Evolutionary conservation across 2,329 filamentous ascomycete species (phyloP), one percentile per base, ranked within the genome.

Genomic region (Diplodia mutila): DNA sequence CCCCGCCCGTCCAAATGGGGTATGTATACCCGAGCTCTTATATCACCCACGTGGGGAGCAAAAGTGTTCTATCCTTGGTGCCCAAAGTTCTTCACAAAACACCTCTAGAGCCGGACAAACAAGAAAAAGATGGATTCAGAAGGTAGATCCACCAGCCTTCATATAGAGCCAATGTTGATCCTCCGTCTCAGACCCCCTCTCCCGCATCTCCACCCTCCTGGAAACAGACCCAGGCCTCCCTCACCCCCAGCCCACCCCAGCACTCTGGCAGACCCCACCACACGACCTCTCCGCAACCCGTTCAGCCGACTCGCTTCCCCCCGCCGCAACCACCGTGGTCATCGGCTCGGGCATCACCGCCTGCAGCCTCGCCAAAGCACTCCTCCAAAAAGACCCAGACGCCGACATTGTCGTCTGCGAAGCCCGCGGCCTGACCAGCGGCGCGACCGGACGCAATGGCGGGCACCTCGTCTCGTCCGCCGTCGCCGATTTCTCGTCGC

Each of bases 311-410:
- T 11, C 32, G 2, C 59, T 63, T 3, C 59, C 29, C 6, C 2
- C 18, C 5, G 18, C 18, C 21, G 27, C 25, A 8, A 27, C 11
- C 29, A 63, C 29, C 8, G 25, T 63, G n/a, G 46, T 63, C 12
- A 63, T 63, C 14, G 59, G 59, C 29, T 86, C 84, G 42, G 86
- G 86, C 1, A 86, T 87, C 68, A 83, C 85, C 1, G 84, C 80
- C 11, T 80, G 79, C 3, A 77, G 78, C 23, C 73, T 82, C 18
- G 81, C 80, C 3, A 72, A 78, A 23, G 75, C 78, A 3, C 66
- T 80, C 2, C 71, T 79, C 29, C 61, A 70, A 25, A 71, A 72
- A 32, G 66, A 66, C 16, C 65, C 66, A 11, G 29, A 51, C 23
- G 67, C 70, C 37, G 69, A 65, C n/a, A 61, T 86, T 4, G 78